Percentiles rank a stretch among this genome's conserved stretches.
Evolutionary conservation across 176 grass and related monocot species (phyloP).

Genomic region (Ampelocalamus luodianensis): DNA sequence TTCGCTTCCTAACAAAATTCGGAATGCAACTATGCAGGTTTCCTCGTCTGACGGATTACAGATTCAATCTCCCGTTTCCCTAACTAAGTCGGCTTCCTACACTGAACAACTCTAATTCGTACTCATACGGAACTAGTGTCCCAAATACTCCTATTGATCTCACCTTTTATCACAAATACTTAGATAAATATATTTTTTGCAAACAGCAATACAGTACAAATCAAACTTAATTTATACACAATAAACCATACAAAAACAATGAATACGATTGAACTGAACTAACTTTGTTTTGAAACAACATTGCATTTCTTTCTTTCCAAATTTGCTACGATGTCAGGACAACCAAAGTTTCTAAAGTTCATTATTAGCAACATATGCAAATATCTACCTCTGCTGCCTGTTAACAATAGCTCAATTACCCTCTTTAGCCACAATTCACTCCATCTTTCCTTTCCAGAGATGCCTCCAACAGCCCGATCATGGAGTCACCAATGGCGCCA

Average conservation of each 20-base stretch:
- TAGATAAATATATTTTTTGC: too few relatives aligned
- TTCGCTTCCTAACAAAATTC: too few relatives aligned
- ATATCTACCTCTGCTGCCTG: neutral
- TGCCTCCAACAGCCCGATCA: conserved; percentile 69
- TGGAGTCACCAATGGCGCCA: conserved; percentile 53
- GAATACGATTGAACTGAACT: neutral
- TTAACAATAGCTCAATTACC: neutral
- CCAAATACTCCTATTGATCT: neutral
- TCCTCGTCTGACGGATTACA: neutral
- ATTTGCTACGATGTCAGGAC: too few relatives aligned
- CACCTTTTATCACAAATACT: too few relatives aligned
- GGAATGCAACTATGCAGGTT: too few relatives aligned
- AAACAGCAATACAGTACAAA: neutral
- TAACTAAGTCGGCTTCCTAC: neutral
- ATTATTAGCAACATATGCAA: neutral
- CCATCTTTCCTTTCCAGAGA: conserved; percentile 21
- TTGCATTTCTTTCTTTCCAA: too few relatives aligned
- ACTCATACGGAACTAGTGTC: too few relatives aligned
- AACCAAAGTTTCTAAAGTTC: too few relatives aligned
- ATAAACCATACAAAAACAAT: neutral
- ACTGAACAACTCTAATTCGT: neutral
- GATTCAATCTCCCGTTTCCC: neutral
- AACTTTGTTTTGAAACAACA: too few relatives aligned
- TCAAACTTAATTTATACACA: neutral
- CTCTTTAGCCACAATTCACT: neutral